Evolutionary conservation across 805 yeast species (phyloP), one percentile per base, ranked within the genome.

Genomic region (Sungouiozyma intestinalis): DNA sequence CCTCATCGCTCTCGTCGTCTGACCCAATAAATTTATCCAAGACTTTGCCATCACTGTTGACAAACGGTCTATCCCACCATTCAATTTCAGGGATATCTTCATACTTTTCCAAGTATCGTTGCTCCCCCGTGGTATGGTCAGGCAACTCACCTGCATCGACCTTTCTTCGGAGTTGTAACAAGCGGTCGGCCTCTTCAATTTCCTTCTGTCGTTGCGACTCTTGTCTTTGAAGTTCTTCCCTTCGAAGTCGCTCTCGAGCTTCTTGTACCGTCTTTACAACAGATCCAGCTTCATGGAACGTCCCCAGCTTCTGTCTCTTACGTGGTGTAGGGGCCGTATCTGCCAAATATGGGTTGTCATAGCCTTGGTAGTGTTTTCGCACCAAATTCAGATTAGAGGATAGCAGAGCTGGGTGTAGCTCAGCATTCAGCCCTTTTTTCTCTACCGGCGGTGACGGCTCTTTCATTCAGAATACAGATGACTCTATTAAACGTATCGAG

Each of bases 41-140:
- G 33, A 65, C 53, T 1, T 56, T 57, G 48, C 74, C 71, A 34
- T 55, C 55, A 2, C 60, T 59, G 20, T 65, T 66, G 2, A 82
- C 49, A 38, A 76, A 73, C 2, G 76, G 76, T 41, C 62, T 57
- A 62, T 90, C 96, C 97, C 97, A 90, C 95, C 96, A 86, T 59
- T 87, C 96, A 2, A 79, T 36, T 2, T 44, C 46, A 0, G 95
- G 94, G 1, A 88, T 87, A 16, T 45, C 54, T 0, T 54, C 44
- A 4, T 38, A 36, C 0, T 65, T 64, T 40, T 64, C 59, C 6
- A 45, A 31, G 52, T 71, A 82, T 7, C 64, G 56, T 16, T 75
- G 72, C 53, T 85, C 95, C 3, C 79, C 81, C 1, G 70, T 44
- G 1, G 54, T 51, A 15, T 64, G 57, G 48, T 81, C 77, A 0